Base-by-base conservation (phyloP, 306 rosid genomes). In the Malus orientalis region DNA sequence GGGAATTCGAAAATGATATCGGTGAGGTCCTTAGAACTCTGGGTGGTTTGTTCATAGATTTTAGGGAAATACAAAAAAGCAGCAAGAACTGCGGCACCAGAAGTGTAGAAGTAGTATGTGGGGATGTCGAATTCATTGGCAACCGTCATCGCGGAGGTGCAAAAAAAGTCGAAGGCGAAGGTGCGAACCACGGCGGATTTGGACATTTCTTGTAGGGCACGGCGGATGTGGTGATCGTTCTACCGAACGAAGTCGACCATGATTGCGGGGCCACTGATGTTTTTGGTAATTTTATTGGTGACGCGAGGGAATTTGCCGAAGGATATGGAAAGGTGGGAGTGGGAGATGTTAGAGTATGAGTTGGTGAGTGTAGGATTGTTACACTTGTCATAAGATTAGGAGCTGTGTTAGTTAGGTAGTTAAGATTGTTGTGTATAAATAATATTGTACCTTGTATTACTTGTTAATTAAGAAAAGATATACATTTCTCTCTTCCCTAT, bases 91-190 rank as follows among this genome's bases (percentile, higher is more conserved):
- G 69, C 63, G 7, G 83, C 84, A 5, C 83, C 80, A 0, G 84
- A 73, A n/a, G 86, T 70, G 76, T 1, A 53, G 78, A 79, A 85
- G 9, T 55, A 82, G 65, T 69, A 82, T 1, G 76, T 40, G 44
- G 86, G 84, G 18, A 85, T 61, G 6, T 53, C 25, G 15, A 82
- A 47, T n/a, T 83, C 49, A 20, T 49, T 51, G 15, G 44, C 81
- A 0, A 70, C 11, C 4, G 25, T 18, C 32, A 85, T 54, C 7
- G 86, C 78, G 0, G 78, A 38, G 27, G 69, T 36, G 8, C 80
- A 82, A 76, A 82, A 82, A 16, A 74, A 0, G 18, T 82, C 84
- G 13, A 82, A 66, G 69, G 80, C 14, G 11, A 82, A 53, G 16
- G 86, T 84, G 10, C 54, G 51, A 9, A 85, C 2, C 1, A 12